Conservation (phyloP, 2,329 filamentous ascomycete genomes). For the Colletotrichum cordylinicola region DNA sequence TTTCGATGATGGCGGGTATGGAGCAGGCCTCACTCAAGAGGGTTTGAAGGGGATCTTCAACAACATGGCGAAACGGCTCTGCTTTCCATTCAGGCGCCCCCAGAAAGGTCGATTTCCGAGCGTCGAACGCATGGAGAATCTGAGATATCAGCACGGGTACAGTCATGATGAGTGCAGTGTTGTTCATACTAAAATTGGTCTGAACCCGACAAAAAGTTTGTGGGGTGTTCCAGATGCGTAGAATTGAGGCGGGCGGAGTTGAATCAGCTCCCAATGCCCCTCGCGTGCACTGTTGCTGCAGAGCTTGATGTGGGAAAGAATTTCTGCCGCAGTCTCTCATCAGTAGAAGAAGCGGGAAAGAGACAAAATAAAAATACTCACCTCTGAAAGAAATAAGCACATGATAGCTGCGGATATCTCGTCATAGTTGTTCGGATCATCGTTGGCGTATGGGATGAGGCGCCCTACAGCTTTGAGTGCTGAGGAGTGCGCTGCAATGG, state of each 20-base stretch:
- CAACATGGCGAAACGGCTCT: conserved; percentile 33
- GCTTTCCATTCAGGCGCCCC: conserved; percentile 30
- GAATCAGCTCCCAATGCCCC: conserved; percentile 39
- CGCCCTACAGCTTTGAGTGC: conserved; percentile 33
- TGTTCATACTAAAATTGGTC: conserved; percentile 40
- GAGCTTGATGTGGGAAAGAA: conserved; percentile 34
- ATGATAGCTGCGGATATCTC: conserved; percentile 37
- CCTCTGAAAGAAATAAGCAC: conserved; percentile 38
- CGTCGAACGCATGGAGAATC: conserved; percentile 35
- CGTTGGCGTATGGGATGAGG: conserved; percentile 13
- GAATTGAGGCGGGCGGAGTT: conserved; percentile 30
- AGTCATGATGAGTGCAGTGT: neutral
- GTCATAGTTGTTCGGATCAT: conserved; percentile 15
- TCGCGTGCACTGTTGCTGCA: conserved; percentile 34
- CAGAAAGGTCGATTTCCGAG: conserved; percentile 35
- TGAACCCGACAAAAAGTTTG: conserved; percentile 42
- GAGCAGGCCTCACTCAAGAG: conserved; percentile 33
- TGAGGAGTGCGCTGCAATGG: conserved; percentile 31
- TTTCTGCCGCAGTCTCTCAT: conserved; percentile 14
- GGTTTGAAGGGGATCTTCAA: conserved; percentile 34
- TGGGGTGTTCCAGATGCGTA: conserved; percentile 40
- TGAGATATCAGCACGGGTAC: neutral
- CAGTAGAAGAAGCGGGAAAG: rapidly evolving
- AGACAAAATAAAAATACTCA: neutral
- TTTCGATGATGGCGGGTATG: conserved; percentile 29